Percentiles rank a stretch among this genome's conserved stretches.
These are phyloP conservation scores for Aspergillus pseudoterreus DNA, from an alignment of 2,329 filamentous ascomycete species.

Conservation along the genomic window DNA sequence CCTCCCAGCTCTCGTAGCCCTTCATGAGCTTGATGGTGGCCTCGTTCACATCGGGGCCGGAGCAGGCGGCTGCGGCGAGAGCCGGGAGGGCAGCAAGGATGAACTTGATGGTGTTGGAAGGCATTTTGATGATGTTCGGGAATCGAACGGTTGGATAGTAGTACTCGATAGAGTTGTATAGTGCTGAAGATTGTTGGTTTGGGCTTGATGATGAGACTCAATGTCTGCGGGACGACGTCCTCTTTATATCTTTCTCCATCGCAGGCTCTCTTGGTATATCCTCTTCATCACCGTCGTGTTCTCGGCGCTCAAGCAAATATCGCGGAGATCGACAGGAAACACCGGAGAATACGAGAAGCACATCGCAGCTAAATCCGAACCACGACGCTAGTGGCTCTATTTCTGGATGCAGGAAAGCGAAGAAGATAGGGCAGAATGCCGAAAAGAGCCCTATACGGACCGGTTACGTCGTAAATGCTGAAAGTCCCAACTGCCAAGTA, in stretches of 20 bases:
- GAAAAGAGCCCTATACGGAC: too few relatives aligned
- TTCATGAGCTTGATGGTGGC: constrained; percentile 36
- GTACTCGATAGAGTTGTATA: neutral
- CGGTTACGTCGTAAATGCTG: too few relatives aligned
- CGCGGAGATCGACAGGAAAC: neutral
- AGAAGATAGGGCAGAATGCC: neutral
- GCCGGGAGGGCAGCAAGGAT: constrained; percentile 2
- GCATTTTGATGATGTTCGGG: constrained; percentile 4
- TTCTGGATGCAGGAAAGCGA: neutral
- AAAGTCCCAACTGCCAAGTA: neutral
- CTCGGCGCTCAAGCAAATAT: neutral
- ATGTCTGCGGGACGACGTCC: too few relatives aligned
- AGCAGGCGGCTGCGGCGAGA: constrained; percentile 9
- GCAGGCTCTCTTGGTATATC: neutral
- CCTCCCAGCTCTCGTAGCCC: constrained; percentile 35
- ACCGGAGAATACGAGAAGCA: neutral
- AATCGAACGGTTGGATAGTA: too few relatives aligned
- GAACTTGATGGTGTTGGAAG: constrained; percentile 2
- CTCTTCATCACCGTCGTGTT: neutral
- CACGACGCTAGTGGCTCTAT: neutral
- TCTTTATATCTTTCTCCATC: neutral
- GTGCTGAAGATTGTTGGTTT: neutral
- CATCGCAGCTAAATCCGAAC: neutral
- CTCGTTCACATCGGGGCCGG: constrained; percentile 27
- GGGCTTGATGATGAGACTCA: too few relatives aligned